A percentile compares a stretch with the other conserved stretches of the same genome.
phyloP scores from a whole-genome alignment of 2,329 filamentous ascomycete genomes.

The Zasmidium cellare region DNA sequence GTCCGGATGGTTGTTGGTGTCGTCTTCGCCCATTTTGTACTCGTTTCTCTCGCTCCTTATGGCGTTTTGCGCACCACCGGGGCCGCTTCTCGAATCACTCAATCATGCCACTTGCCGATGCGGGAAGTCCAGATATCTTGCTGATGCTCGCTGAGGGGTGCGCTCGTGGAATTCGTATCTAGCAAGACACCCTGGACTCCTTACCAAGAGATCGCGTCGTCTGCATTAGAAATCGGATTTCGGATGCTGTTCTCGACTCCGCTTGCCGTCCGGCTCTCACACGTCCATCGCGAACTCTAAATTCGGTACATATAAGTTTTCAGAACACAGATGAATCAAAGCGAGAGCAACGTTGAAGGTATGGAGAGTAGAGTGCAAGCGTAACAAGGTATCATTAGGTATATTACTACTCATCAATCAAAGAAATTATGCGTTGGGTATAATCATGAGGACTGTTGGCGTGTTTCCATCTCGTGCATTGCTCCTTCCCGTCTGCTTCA shows the following conservation, averaged over 20 bases:
- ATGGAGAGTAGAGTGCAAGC: no score
- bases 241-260: not conserved
- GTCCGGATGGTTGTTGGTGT: constrained; percentile 20
- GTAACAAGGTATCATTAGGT: not conserved
- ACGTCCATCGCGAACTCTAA: not conserved
- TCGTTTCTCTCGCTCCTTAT: not conserved
- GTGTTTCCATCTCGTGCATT: not conserved
- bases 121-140: not conserved
- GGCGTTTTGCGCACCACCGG: not conserved
- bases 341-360: no score
- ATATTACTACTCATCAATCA: not conserved
- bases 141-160: not conserved
- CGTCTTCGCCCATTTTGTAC: constrained; percentile 10
- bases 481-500: no score
- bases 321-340: no score
- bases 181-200: not conserved
- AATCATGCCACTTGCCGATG: not conserved
- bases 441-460: not conserved
- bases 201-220: not conserved
- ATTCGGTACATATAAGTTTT: no score
- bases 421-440: not conserved
- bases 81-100: not conserved
- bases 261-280: not conserved
- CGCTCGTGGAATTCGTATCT: not conserved
- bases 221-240: not conserved